Evolutionary conservation across 2,329 filamentous ascomycete genomes (phyloP).

Genomic region (Diplocarpon rosae): DNA sequence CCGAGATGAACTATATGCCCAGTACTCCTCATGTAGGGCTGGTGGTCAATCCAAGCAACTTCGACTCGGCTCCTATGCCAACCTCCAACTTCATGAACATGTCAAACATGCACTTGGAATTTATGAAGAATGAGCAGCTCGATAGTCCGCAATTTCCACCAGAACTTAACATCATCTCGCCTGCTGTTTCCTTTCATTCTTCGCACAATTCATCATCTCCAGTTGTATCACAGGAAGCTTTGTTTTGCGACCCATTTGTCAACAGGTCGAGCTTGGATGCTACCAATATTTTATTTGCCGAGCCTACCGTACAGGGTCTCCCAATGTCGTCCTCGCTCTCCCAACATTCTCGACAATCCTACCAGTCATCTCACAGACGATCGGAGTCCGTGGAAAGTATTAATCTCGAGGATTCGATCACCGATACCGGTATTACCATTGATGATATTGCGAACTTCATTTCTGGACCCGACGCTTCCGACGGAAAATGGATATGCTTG

Average conservation of each 20-base stretch:
- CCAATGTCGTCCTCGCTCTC: constrained; percentile 9
- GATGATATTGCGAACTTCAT: constrained; percentile 76
- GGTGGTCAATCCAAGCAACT: constrained; percentile 33
- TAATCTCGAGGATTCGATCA: constrained; percentile 54
- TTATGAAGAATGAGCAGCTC: constrained; percentile 30
- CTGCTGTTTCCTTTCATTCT: constrained; percentile 27
- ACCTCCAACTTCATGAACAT: constrained; percentile 45
- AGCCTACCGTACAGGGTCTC: constrained; percentile 12
- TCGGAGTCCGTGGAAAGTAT: constrained; percentile 49
- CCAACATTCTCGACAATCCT: constrained; percentile 10
- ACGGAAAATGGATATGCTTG: constrained; percentile 71
- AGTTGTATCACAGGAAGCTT: constrained; percentile 37
- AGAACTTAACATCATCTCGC: constrained; percentile 29
- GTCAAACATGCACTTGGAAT: constrained; percentile 33
- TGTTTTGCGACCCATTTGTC: constrained; percentile 35
- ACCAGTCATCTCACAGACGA: constrained; percentile 36
- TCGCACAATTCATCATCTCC: constrained; percentile 43
- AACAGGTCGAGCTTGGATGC: constrained; percentile 33
- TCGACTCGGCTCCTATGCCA: constrained; percentile 44
- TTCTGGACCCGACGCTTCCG: constrained; percentile 56
- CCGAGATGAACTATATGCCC: constrained; percentile 41
- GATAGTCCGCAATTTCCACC: constrained; percentile 21
- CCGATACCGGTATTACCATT: constrained; percentile 72
- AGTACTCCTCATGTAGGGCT: constrained; percentile 44
- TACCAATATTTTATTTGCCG: constrained; percentile 13